A percentile compares a stretch with the other conserved stretches of the same genome.
phyloP scores from a whole-genome alignment of 2,329 filamentous ascomycete genomes.

The Fusarium abutilonis region DNA sequence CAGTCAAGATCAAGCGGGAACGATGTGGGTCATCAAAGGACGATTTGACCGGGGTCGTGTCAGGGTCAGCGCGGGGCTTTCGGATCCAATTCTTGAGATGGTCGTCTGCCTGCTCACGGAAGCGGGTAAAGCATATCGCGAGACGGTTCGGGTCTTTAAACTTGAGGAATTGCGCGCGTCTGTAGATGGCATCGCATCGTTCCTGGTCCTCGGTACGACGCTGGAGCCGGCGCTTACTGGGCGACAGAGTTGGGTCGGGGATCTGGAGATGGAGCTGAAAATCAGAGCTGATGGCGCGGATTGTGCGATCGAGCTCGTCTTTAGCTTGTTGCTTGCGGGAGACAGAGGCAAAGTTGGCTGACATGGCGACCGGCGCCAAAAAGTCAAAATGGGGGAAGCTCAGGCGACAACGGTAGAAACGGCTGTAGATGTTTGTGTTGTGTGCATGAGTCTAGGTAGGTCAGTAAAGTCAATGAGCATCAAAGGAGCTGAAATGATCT shows the following conservation, averaged over 20 bases:
- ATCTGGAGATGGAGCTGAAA: conserved; percentile 42
- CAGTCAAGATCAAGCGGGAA: conserved; percentile 13
- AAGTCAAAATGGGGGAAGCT: background rate
- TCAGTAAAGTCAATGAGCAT: conserved; percentile 3
- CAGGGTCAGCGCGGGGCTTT: conserved; percentile 35
- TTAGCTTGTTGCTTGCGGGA: conserved; percentile 16
- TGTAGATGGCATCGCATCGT: conserved; percentile 40
- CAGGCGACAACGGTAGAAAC: background rate
- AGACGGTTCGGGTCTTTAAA: conserved; percentile 33
- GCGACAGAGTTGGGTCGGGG: conserved; percentile 41
- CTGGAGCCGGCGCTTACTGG: conserved; percentile 38
- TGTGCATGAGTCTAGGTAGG: conserved; percentile 3
- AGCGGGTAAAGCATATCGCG: conserved; percentile 37
- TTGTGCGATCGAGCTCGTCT: conserved; percentile 40
- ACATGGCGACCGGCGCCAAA: conserved; percentile 31
- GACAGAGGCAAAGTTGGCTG: background rate
- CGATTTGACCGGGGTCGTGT: conserved; percentile 30
- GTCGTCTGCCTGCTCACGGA: conserved; percentile 37
- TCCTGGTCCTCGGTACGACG: conserved; percentile 39
- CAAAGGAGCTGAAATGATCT: conserved; percentile 9
- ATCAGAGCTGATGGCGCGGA: conserved; percentile 42
- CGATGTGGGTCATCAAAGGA: conserved; percentile 37
- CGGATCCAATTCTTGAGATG: conserved; percentile 35
- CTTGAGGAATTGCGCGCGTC: conserved; percentile 34
- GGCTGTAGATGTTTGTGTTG: conserved; percentile 4